Evolutionary conservation across 148 eudicot species (phyloP).

Genomic region (Bassia scoparia): DNA sequence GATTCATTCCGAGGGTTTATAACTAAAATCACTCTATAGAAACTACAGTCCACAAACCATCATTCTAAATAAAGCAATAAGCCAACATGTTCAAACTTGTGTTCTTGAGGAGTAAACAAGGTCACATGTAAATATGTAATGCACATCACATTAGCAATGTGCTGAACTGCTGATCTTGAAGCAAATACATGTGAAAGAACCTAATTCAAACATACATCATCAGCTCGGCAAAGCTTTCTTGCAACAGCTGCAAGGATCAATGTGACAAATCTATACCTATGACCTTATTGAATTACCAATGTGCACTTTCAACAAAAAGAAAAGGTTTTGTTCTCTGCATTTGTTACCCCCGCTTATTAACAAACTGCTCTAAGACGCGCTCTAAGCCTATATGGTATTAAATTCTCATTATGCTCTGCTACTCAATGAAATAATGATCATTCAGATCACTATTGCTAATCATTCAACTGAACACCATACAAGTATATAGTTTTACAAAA

Average conservation of each 20-base stretch:
- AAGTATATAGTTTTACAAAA: no score
- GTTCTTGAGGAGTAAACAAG: background rate
- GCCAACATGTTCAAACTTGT: background rate
- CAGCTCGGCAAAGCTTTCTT: background rate
- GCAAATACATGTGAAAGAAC: background rate
- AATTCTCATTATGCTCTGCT: background rate
- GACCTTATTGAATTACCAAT: background rate
- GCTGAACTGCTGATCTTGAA: background rate
- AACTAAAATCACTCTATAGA: no score
- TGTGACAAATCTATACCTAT: background rate
- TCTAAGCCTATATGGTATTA: background rate
- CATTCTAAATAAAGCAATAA: background rate
- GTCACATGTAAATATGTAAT: background rate
- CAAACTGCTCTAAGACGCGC: no score
- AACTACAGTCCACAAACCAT: no score
- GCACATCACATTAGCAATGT: background rate
- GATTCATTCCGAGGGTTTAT: no score
- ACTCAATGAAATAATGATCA: background rate
- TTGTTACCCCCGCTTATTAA: no score
- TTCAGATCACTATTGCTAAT: background rate
- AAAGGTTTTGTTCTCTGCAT: background rate
- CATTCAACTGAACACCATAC: no score
- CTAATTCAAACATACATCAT: no score
- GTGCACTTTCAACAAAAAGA: background rate
- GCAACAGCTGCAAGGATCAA: background rate